Evolutionary conservation across 345 rosid species (phyloP).

Genomic region (Capsella bursapastoris): DNA sequence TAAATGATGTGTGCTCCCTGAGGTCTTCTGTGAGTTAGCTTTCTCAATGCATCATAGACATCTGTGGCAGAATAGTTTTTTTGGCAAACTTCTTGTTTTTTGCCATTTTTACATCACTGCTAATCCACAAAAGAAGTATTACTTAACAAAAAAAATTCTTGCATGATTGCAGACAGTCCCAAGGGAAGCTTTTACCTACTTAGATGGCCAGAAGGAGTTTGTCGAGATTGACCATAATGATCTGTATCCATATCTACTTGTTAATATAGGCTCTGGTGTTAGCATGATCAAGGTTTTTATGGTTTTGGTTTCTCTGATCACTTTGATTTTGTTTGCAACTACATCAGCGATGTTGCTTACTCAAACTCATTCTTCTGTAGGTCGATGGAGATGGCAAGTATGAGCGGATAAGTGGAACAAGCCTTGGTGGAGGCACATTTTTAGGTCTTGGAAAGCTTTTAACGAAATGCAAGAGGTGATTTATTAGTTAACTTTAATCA

Average conservation of each 20-base stretch:
- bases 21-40: neutral
- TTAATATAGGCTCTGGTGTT: constrained; percentile 92
- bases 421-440: constrained; percentile 89
- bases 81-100: neutral
- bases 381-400: constrained; percentile 85
- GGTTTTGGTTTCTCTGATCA: constrained; percentile 14
- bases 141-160: neutral
- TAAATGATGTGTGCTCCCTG: neutral
- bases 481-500: constrained; percentile 12
- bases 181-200: constrained; percentile 79
- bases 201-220: constrained; percentile 69
- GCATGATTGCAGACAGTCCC: constrained; percentile 62
- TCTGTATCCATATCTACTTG: constrained; percentile 85
- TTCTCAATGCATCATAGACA: neutral
- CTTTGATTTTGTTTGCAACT: neutral
- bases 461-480: constrained; percentile 79
- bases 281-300: constrained; percentile 88
- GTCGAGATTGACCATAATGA: constrained; percentile 75
- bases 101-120: neutral
- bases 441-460: constrained; percentile 86
- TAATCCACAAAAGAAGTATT: neutral
- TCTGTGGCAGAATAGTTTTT: neutral
- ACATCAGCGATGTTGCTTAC: neutral
- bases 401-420: constrained; percentile 88
- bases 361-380: constrained; percentile 46